Evolutionary conservation across 371 early-diverging fungal genomes (phyloP), one percentile per base, ranked within the genome.

Genomic region (Mortierella sp.): DNA sequence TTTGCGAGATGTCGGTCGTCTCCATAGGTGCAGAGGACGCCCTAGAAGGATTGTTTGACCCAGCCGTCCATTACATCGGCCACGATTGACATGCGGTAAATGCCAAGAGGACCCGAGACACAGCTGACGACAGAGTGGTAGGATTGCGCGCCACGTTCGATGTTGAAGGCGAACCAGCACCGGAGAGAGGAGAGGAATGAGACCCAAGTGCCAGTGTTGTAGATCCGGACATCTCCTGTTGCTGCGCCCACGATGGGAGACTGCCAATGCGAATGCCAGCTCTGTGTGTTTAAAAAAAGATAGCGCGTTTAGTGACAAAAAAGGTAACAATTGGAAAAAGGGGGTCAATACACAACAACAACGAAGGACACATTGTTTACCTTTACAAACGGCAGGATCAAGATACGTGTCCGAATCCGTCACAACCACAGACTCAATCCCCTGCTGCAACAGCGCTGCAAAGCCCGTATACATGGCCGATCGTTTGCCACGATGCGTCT

Each of bases 81-180:
- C 1, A 94, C 72, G 10, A 91, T 92, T 40, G 85, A 80, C 31
- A 91, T 84, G 0, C 90, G 88, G 75, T 94, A 94, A 44, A 94
- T 87, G 13, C 94, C 94, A 79, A 94, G 88, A 0, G 94, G 94
- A 0, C 94, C 94, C n/a, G 93, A 93, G 16, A 94, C 94, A 81
- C 94, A 94, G 28, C 91, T 92, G 59, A 93, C 93, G 69, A 89
- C 89, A 13, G 90, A 88, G 69, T 93, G 90, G 72, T 91, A 92
- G 26, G 92, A 92, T 69, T 94, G 94, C 0, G 92, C 92, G 0
- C 93, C 92, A 26, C 94, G 88, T 77, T 94, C 94, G 64, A 94
- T 91, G 81, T 94, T 94, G 78, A 94, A 94, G 0, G 94, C 93
- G 88, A 94, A 91, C 93, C 93, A 92, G 73, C 93, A 94, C 13